Evolutionary conservation across 768 basidiomycete species (phyloP), one percentile per base, ranked within the genome.

Genomic region (Trametes punicea): DNA sequence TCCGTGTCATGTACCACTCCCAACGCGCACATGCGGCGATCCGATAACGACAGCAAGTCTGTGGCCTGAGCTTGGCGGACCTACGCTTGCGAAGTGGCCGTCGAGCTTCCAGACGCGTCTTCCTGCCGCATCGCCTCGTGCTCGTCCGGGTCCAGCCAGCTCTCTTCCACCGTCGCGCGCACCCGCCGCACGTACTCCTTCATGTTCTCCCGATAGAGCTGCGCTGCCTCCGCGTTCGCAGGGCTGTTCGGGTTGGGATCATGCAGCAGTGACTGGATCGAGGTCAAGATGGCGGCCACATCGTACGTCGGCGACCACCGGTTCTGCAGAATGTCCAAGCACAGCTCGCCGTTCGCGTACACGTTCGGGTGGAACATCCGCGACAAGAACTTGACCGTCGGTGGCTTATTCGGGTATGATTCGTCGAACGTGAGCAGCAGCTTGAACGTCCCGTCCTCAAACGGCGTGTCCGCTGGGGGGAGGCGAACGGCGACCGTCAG

Each of bases 341-440:
- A 99, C 47, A 99, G 88, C 70, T 98, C 96, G 59, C 97, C 97
- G 65, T 97, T 98, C 41, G 90, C 90, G 72, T 98, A 99, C 9
- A 99, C 95, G 74, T 98, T 99, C 0, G 97, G 97, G 70, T 99
- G 96, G 75, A 99, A 98, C 96, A 98, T 98, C 61, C 88, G 79
- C 33, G 91, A 94, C 29, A 98, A 82, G 78, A 99, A 99, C 68
- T 94, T 94, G 64, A 99, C 96, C 5, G 90, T 88, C 2, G 97
- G 97, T 0, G 97, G 94, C 70, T 98, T 98, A 79, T 97, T 99
- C 15, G 97, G 97, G 73, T 99, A 99, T 6, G 91, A 90, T 66
- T 99, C 97, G 69, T 98, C 95, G 65, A 99, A 98, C 1, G 88
- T 91, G 46, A 99, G 81, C 44, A 93, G 80, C 25, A 98, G 87